A percentile compares a stretch with the other conserved stretches of the same genome.
Evolutionary conservation across 306 rosid species (phyloP).

Genomic region (Cicer arietinum): DNA sequence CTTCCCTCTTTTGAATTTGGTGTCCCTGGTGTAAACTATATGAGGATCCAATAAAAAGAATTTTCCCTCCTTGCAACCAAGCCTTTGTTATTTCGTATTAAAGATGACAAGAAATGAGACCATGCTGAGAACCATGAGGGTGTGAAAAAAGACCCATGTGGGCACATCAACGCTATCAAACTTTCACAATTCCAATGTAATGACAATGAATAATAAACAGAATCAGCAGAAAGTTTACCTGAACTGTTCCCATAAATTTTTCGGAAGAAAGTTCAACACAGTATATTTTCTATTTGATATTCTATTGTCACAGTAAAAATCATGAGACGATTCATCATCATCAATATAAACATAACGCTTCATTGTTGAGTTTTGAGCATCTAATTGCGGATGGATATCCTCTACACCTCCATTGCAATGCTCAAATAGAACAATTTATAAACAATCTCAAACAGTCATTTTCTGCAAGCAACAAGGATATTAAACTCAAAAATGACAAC

Average conservation of each 20-base stretch:
- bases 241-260: constrained; percentile 97
- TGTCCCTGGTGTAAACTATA: constrained; percentile 27
- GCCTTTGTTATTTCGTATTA: constrained; percentile 28
- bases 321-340: constrained; percentile 72
- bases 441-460: constrained; percentile 25
- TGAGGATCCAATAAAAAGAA: constrained; percentile 12
- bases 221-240: constrained; percentile 60
- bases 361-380: constrained; percentile 63
- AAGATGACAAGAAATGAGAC: constrained; percentile 13
- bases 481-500: constrained; percentile 6
- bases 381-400: constrained; percentile 27
- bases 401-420: constrained; percentile 45
- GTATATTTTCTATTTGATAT: constrained; percentile 92
- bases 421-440: constrained; percentile 39
- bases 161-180: constrained; percentile 8
- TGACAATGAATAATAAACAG: constrained; percentile 26
- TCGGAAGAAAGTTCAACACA: constrained; percentile 84
- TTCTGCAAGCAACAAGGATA: constrained; percentile 34
- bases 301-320: constrained; percentile 76
- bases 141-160: constrained; percentile 11
- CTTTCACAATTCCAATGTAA: constrained; percentile 28
- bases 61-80: constrained; percentile 34
- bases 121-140: constrained; percentile 21
- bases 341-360: constrained; percentile 87
- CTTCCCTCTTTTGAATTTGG: constrained; percentile 28